Base-by-base conservation (phyloP, 108 stramenopile species). In the Discostella stelligeroides region DNA sequence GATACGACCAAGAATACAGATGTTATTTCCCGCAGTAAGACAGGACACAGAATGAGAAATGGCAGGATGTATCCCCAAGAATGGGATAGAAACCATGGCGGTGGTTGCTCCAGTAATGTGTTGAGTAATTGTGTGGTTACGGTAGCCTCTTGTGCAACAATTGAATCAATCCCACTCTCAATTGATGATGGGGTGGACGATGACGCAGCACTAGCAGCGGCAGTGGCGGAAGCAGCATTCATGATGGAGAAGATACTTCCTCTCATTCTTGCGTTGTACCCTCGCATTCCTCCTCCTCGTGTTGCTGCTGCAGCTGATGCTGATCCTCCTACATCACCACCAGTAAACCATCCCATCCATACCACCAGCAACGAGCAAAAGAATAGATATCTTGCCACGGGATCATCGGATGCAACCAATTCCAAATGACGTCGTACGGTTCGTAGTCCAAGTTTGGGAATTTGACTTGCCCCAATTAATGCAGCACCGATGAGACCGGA, bases 311-410 rank as follows among this genome's bases (percentile, higher is more conserved):
- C 86, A 85, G 77, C 84, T 85, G 10, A 7, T 21, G 17, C n/a
- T 40, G 67, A 23, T 2, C 49, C 53, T 27, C 62, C 49, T 18
- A n/a, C 40, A n/a, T 66, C 18, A 9, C 67, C 41, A 21, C 72
- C 65, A 11, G 60, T 51, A 42, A 58, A 63, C 50, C 54, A 45
- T n/a, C 67, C 47, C 69, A 89, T 66, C 92, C 92, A 94, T 25
- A 88, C 61, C 28, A 85, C 60, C 42, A 94, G 14, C 15, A 89
- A 59, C 0, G 92, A 85, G 57, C 84, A 82, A 47, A 87, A 91
- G 67, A 91, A 91, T 24, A 91, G 80, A 72, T 94, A 94, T 39
- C 91, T 90, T 20, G 87, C 85, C 11, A 94, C 79, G 13, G 92
- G 92, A 78, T 94, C 92, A 3, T 50, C 25, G 7, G 42, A 51